phyloP scores from a whole-genome alignment of 345 rosid genomes.

The Gossypium thurberi region DNA sequence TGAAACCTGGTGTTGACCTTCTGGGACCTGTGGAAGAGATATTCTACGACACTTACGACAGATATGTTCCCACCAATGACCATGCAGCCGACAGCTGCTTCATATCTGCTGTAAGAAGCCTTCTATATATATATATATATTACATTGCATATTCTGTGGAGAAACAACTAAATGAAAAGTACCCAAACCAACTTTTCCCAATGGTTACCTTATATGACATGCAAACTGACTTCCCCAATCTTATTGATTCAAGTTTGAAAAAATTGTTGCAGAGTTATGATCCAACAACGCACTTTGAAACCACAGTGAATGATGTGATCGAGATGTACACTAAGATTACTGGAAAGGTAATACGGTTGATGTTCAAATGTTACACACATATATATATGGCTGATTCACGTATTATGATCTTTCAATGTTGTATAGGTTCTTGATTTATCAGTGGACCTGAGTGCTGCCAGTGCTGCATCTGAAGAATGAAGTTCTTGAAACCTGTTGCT shows the following conservation, averaged over 20 bases:
- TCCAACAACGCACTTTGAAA: conserved; percentile 81
- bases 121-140: neutral
- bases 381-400: neutral
- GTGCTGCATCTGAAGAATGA: neutral
- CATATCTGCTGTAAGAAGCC: conserved; percentile 60
- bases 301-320: conserved; percentile 70
- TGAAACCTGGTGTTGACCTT: conserved; percentile 74
- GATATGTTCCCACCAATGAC: conserved; percentile 61
- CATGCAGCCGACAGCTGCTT: conserved; percentile 56
- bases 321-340: conserved; percentile 70
- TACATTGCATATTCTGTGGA: neutral
- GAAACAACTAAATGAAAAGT: neutral
- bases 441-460: conserved; percentile 9
- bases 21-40: conserved; percentile 76
- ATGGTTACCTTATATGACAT: neutral
- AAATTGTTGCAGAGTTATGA: conserved; percentile 57
- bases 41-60: conserved; percentile 78
- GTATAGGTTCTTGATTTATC: conserved; percentile 6
- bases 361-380: neutral
- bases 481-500: neutral
- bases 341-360: conserved; percentile 53
- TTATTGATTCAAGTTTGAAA: neutral
- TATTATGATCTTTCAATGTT: neutral
- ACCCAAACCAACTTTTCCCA: neutral
- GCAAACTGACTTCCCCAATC: neutral